Conservation (phyloP, 495 filamentous ascomycete species). For the Talaromyces thailandensis region DNA sequence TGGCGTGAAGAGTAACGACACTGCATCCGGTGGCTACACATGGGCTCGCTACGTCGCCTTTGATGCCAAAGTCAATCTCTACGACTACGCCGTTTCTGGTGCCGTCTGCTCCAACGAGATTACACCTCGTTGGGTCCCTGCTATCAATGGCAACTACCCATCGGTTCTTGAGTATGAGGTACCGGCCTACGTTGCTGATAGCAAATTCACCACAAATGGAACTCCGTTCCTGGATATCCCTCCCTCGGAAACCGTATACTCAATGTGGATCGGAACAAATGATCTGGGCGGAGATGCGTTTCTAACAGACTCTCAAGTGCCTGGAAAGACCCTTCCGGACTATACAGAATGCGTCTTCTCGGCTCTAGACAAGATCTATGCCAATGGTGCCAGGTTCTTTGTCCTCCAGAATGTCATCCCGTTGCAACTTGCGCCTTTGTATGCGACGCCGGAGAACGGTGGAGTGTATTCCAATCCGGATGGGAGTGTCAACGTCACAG, state of each 20-base stretch:
- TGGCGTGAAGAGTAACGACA: slow-evolving; percentile 22
- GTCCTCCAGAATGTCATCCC: slow-evolving; percentile 59
- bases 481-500: slow-evolving; percentile 50
- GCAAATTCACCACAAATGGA: slow-evolving; percentile 24
- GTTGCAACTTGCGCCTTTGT: slow-evolving; percentile 52
- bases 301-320: slow-evolving; percentile 50
- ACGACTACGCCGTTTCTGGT: slow-evolving; percentile 64
- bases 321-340: slow-evolving; percentile 47
- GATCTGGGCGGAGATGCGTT: slow-evolving; percentile 58
- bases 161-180: slow-evolving; percentile 58
- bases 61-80: slow-evolving; percentile 47
- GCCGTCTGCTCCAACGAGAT: slow-evolving; percentile 63
- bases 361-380: slow-evolving; percentile 49
- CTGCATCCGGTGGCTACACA: slow-evolving; percentile 53
- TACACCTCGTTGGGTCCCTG: slow-evolving; percentile 39
- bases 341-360: slow-evolving; percentile 58
- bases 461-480: slow-evolving; percentile 44
- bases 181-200: slow-evolving; percentile 58
- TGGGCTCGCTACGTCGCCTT: slow-evolving; percentile 57
- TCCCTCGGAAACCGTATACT: slow-evolving; percentile 53
- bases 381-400: slow-evolving; percentile 57
- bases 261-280: slow-evolving; percentile 74
- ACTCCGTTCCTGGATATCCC: slow-evolving; percentile 42
- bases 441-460: slow-evolving; percentile 39
- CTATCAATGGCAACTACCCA: slow-evolving; percentile 46